Evolutionary conservation across 441 rosid genomes (phyloP).

Genomic region (Syzygium syzygioides): DNA sequence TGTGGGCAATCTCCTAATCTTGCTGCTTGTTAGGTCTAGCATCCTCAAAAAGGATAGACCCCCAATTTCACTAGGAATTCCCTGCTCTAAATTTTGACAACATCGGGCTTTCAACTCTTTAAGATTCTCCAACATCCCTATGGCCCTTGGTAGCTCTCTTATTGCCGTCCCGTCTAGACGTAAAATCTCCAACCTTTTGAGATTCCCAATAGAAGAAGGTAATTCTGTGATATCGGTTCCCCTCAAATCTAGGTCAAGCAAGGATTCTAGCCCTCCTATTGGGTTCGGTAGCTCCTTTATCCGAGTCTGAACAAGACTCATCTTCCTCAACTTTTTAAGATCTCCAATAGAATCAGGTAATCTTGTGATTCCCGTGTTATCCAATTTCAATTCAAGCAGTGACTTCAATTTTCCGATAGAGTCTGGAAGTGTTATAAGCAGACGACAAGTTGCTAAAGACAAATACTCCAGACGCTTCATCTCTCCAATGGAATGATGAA

Average conservation of each 20-base stretch:
- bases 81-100: background rate
- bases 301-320: background rate
- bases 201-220: background rate
- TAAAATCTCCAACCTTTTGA: background rate
- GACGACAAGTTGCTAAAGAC: background rate
- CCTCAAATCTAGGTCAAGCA: background rate
- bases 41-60: background rate
- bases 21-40: background rate
- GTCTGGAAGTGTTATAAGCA: background rate
- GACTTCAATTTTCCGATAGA: background rate
- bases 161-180: fast-evolving
- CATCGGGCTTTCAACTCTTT: background rate
- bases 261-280: background rate
- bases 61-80: background rate
- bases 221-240: background rate
- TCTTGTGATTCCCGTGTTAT: background rate
- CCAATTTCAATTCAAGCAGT: background rate
- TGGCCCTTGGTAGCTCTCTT: background rate
- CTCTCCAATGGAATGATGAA: background rate
- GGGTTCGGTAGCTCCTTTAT: background rate
- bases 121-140: background rate
- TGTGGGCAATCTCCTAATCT: background rate
- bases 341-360: background rate
- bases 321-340: background rate
- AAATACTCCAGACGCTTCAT: background rate